Evolutionary conservation across 1,139 yeast genomes (phyloP).

Genomic region (Pichia sp.): DNA sequence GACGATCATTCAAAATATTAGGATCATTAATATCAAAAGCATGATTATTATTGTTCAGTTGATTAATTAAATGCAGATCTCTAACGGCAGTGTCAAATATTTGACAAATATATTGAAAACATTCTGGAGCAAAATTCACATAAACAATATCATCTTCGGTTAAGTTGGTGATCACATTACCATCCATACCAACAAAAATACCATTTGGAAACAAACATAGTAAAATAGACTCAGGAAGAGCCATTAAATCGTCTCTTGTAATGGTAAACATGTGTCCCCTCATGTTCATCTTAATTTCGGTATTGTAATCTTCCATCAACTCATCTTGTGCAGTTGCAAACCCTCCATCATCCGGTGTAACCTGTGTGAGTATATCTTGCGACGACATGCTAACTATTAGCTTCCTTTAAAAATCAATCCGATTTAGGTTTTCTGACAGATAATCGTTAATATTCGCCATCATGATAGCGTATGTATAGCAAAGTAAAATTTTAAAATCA

Average conservation of each 20-base stretch:
- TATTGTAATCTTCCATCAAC: slow-evolving; percentile 47
- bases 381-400: slow-evolving; percentile 24
- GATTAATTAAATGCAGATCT: slow-evolving; percentile 32
- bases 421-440: background rate
- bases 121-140: slow-evolving; percentile 80
- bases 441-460: too few relatives aligned
- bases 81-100: slow-evolving; percentile 43
- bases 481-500: too few relatives aligned
- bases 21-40: slow-evolving; percentile 35
- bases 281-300: slow-evolving; percentile 59
- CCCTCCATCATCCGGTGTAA: slow-evolving; percentile 26
- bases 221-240: slow-evolving; percentile 83
- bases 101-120: slow-evolving; percentile 77
- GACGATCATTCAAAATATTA: slow-evolving; percentile 67
- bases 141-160: slow-evolving; percentile 72
- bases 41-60: slow-evolving; percentile 26
- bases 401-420: too few relatives aligned
- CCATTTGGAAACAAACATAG: slow-evolving; percentile 89
- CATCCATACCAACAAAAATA: slow-evolving; percentile 67
- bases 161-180: slow-evolving; percentile 68
- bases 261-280: slow-evolving; percentile 62
- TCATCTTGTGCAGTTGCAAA: slow-evolving; percentile 28
- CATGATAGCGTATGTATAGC: too few relatives aligned
- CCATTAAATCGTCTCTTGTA: slow-evolving; percentile 82
- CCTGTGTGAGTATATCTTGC: slow-evolving; percentile 58